Conservation (phyloP, 306 rosid species). For the Trichosanthes cucumerina region DNA sequence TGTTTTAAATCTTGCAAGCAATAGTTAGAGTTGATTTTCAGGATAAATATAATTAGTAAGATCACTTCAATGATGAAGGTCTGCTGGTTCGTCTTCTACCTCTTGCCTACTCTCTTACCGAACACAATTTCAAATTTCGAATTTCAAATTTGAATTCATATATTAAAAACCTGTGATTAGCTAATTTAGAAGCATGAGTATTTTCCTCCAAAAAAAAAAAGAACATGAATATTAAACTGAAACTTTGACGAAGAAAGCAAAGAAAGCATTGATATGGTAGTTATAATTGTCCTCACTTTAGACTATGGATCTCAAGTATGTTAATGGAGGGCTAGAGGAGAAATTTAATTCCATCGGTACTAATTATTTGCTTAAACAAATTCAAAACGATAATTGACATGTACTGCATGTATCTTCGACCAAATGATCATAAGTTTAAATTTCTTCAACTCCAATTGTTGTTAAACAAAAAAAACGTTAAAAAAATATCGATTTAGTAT, state of each 20-base stretch:
- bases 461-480: too few relatives aligned
- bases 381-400: too few relatives aligned
- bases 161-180: not conserved
- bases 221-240: too few relatives aligned
- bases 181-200: not conserved
- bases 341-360: not conserved
- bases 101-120: not conserved
- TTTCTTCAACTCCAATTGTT: too few relatives aligned
- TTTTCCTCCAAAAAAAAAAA: too few relatives aligned
- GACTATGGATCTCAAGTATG: too few relatives aligned
- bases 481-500: not conserved
- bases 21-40: not conserved
- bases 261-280: not conserved
- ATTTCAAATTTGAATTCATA: not conserved
- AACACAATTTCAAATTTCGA: not conserved
- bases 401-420: too few relatives aligned
- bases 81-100: not conserved
- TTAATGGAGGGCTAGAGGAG: not conserved
- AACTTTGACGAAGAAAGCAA: not conserved
- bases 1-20: not conserved
- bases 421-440: too few relatives aligned
- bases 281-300: too few relatives aligned
- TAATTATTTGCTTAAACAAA: too few relatives aligned
- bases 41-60: not conserved
- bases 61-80: not conserved